Evolutionary conservation across 768 basidiomycete genomes (phyloP).

Genomic region (Boletus sensibilis): DNA sequence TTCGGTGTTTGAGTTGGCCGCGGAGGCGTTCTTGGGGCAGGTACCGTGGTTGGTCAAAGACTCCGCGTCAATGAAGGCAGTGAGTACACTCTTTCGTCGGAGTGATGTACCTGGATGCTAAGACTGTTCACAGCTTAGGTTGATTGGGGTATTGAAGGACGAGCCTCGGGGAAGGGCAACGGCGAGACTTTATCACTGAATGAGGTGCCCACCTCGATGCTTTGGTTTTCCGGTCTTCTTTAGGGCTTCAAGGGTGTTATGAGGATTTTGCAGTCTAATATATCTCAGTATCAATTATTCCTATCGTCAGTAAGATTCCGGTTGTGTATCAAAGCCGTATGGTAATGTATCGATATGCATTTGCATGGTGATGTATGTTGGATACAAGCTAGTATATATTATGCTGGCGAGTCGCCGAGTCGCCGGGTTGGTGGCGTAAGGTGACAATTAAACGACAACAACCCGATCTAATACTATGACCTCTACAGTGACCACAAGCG

Average conservation of each 20-base stretch:
- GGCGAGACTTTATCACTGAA: conserved; percentile 3
- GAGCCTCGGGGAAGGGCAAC: not conserved
- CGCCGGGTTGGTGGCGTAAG: too few species aligned
- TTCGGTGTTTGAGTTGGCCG: conserved; percentile 8
- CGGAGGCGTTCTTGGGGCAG: conserved; percentile 10
- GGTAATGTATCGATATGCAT: too few species aligned
- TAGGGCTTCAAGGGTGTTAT: not conserved
- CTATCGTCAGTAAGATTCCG: not conserved
- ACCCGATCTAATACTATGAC: too few species aligned
- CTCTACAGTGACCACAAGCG: not conserved
- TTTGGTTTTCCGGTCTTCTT: not conserved
- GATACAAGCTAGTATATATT: too few species aligned
- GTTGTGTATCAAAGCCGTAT: not conserved
- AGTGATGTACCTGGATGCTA: not conserved
- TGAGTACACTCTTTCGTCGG: not conserved
- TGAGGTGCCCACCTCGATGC: too few species aligned
- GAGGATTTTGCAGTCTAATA: not conserved
- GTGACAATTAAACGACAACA: too few species aligned
- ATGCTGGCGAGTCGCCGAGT: too few species aligned
- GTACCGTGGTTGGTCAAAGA: conserved; percentile 8
- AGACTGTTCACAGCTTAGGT: not conserved
- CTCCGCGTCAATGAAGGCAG: not conserved
- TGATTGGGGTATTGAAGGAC: not conserved
- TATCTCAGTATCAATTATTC: not conserved
- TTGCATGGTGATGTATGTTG: too few species aligned